Base-by-base conservation (phyloP, 768 basidiomycete genomes). In the Fomitopsis pulvina region DNA sequence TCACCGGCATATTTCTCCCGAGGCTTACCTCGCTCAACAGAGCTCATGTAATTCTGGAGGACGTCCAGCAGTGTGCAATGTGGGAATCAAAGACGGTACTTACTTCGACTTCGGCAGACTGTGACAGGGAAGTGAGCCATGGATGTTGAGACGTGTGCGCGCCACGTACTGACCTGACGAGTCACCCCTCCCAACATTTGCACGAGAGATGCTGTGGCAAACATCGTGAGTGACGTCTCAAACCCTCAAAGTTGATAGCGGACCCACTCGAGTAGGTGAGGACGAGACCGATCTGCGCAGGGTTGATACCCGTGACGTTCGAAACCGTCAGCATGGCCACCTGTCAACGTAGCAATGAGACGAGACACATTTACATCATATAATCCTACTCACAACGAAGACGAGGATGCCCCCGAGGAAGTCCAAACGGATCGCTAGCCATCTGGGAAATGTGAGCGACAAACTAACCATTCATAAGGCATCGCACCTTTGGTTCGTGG, bases 341-440 rank as follows among this genome's bases (percentile, higher is more conserved):
- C 79, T 81, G 27, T 22, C 5, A 16, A 20, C 28, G 16, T 45
- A 37, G 45, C 11, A 26, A 29, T 24, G 25, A 44, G 25, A 22
- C 22, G 6, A 20, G 43, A 34, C n/a, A 12, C n/a, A 4, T 24
- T n/a, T 40, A 12, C 26, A 14, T 41, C 53, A 44, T 16, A 4
- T 8, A 5, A 8, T n/a, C 4, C 14, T 12, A 57, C 76, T 51
- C 53, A 80, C 79, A 39, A 74, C 65, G 60, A 82, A 79, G 2
- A 77, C 72, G 56, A 83, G 62, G 30, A 81, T 57, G 2, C 76
- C 78, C 12, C 87, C 87, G 41, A 85, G 73, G 52, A 80, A 76
- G 59, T 89, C 87, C 1, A 90, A 71, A 22, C 87, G 76, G 26
- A 89, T 71, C 26, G 81, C 78, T 10, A 92, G 71, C 87, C 83